phyloP scores from a whole-genome alignment of 83 land plant genomes.

The Diphasiastrum complanatum region DNA sequence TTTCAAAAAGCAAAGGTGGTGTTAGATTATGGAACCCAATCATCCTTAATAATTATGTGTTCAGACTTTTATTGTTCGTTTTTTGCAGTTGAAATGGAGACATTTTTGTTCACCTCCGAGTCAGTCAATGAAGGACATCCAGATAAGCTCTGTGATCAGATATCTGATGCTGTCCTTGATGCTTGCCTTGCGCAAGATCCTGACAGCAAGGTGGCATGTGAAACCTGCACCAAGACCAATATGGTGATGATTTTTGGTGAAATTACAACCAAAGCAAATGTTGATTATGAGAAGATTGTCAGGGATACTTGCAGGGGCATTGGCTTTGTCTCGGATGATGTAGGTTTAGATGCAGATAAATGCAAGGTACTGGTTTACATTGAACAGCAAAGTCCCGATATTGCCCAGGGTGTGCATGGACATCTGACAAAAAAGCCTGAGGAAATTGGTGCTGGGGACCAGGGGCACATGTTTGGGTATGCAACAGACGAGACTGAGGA shows the following conservation, averaged over 20 bases:
- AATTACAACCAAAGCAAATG: neutral
- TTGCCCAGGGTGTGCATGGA: too few species aligned
- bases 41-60: too few species aligned
- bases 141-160: conserved; percentile 3
- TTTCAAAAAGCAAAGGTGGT: too few species aligned
- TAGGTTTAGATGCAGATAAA: neutral
- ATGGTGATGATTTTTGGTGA: conserved; percentile 2
- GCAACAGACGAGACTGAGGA: conserved; percentile 9
- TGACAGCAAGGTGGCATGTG: too few species aligned
- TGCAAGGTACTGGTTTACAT: neutral
- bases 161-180: too few species aligned
- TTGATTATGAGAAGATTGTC: conserved; percentile 1
- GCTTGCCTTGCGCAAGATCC: too few species aligned
- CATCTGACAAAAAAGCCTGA: conserved; percentile 1
- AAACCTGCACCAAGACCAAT: neutral
- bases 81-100: too few species aligned
- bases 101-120: conserved; percentile 1
- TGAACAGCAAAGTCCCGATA: too few species aligned
- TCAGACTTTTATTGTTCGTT: too few species aligned
- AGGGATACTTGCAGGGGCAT: neutral
- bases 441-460: conserved; percentile 9
- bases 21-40: too few species aligned
- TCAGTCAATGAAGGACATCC: too few species aligned
- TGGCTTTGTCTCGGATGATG: neutral
- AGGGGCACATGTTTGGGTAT: conserved; percentile 13